Conservation (phyloP, 495 filamentous ascomycete genomes). For the Penicillium lividum region DNA sequence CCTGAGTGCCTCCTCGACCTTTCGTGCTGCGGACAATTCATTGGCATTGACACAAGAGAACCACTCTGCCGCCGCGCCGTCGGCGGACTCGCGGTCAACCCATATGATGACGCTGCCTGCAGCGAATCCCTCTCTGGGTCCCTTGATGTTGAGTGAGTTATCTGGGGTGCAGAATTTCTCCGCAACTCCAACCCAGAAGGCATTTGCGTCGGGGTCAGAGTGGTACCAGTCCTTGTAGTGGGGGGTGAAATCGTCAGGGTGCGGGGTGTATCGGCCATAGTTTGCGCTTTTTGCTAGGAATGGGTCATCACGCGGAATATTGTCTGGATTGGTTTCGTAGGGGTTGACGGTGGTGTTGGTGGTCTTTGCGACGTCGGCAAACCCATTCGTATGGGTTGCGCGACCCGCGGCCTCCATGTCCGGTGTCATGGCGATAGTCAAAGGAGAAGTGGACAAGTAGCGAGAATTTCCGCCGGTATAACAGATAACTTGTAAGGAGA, state of each 20-base stretch:
- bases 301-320: constrained; percentile 39
- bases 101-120: constrained; percentile 42
- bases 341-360: constrained; percentile 24
- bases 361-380: constrained; percentile 13
- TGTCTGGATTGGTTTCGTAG: constrained; percentile 39
- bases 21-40: constrained; percentile 40
- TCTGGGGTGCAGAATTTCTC: constrained; percentile 33
- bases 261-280: constrained; percentile 46
- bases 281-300: constrained; percentile 37
- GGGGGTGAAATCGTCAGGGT: constrained; percentile 42
- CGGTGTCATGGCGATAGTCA: constrained; percentile 25
- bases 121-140: constrained; percentile 38
- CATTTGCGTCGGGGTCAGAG: constrained; percentile 29
- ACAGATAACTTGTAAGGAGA: neutral
- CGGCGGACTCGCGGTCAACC: constrained; percentile 35
- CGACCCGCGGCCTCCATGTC: constrained; percentile 22
- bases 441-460: neutral
- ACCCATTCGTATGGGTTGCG: constrained; percentile 32
- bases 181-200: constrained; percentile 41
- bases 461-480: neutral
- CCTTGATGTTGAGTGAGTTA: constrained; percentile 38
- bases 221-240: constrained; percentile 38
- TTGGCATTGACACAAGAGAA: constrained; percentile 63
- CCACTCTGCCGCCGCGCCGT: constrained; percentile 28
- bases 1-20: constrained; percentile 38